Base-by-base conservation (phyloP, 2,329 filamentous ascomycete species). In the Chaetomiaceae sp. region DNA sequence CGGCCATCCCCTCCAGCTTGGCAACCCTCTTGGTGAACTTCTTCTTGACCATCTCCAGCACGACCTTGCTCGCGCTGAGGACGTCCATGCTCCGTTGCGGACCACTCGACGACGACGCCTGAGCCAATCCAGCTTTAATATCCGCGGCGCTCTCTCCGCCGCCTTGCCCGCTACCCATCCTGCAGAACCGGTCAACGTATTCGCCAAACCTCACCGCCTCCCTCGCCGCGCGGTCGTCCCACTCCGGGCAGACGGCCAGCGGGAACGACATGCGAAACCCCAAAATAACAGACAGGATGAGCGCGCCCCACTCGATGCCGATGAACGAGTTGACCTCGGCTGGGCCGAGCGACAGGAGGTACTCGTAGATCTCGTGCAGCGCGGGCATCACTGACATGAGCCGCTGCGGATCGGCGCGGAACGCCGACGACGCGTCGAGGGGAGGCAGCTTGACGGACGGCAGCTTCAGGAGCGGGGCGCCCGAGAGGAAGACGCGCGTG, bases 211-310 rank as follows among this genome's bases (percentile, higher is more conserved):
- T 62, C 1, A 81, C 59, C 33, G 69, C 60, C 15, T 58, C 60
- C 19, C 77, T 67, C 0, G 73, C 76, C 56, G 65, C 71, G 1
- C 62, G 58, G 36, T 72, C 64, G 47, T 74, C 69, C 66, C 66
- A 68, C 12, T 52, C 68, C 0, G 72, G 68, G 14, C 69, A 72
- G 0, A 65, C 60, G 0, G 68, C 53, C 11, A 77, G 23, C 0
- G 75, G 72, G 39, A 81, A 77, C 3, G 75, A 78, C 27, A 79
- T 63, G 1, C 74, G 71, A 44, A 76, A 71, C 15, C 70, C 71
- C 4, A 79, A 53, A 44, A 79, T 72, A 33, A 75, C 61, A 42
- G 61, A 33, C 58, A 66, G 43, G 40, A 80, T 70, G 47, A 79
- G 63, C 25, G 69, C 70, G 39, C 64, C 63, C 72, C 75, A 77